phyloP scores from a whole-genome alignment of 306 rosid species.

The Geum urbanum region DNA sequence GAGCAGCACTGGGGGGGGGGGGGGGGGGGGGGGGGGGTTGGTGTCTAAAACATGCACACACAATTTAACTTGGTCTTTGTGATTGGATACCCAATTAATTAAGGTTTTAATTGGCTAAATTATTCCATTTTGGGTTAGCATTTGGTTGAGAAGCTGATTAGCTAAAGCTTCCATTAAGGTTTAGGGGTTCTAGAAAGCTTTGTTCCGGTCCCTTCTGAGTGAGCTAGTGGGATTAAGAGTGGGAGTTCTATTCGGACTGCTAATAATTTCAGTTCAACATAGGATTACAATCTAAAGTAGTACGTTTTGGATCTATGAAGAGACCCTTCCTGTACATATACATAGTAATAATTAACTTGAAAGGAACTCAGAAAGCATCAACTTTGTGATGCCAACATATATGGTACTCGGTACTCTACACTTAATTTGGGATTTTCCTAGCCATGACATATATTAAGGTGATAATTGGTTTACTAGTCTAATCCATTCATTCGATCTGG shows the following conservation, averaged over 20 bases:
- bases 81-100: conserved; percentile 27
- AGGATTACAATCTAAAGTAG: conserved; percentile 16
- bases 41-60: too few species aligned
- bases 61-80: conserved; percentile 15
- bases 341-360: neutral
- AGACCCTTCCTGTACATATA: neutral
- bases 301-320: conserved; percentile 17
- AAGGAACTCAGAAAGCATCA: neutral
- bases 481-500: neutral
- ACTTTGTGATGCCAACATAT: neutral
- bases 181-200: conserved; percentile 24
- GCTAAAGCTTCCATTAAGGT: neutral
- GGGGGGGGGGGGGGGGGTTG: too few species aligned
- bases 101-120: neutral
- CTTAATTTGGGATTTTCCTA: neutral
- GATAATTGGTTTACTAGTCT: neutral
- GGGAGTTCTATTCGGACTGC: conserved; percentile 30
- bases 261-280: conserved; percentile 37
- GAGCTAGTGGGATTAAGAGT: conserved; percentile 32
- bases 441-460: neutral
- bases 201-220: conserved; percentile 23
- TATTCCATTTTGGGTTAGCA: neutral
- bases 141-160: conserved; percentile 1
- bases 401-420: neutral
- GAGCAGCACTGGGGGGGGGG: too few species aligned